A percentile compares a stretch with the other conserved stretches of the same genome.
phyloP scores from a whole-genome alignment of 164 flowering plant genomes.

The Aristolochia californica region DNA sequence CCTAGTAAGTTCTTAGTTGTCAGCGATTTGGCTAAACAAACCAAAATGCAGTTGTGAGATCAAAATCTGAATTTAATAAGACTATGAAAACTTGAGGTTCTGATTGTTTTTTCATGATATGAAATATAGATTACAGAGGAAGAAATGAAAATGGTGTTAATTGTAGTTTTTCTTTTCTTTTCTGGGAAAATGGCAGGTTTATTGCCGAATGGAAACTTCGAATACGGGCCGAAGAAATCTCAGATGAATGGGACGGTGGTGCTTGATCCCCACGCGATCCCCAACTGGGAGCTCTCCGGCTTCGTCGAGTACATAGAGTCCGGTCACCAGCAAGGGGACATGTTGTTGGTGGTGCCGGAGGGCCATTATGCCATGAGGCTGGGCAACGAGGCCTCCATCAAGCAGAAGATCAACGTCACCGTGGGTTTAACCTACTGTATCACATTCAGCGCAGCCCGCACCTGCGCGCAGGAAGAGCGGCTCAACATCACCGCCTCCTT shows the following conservation, averaged over 20 bases:
- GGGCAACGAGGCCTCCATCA: constrained; percentile 69
- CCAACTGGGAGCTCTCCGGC: constrained; percentile 66
- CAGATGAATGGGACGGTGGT: constrained; percentile 62
- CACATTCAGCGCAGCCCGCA: constrained; percentile 65
- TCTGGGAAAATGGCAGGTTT: too few species aligned
- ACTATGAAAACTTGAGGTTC: too few species aligned
- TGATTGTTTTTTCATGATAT: too few species aligned
- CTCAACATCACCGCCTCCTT: constrained; percentile 47
- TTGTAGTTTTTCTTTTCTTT: too few species aligned
- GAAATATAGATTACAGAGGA: too few species aligned
- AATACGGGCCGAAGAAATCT: constrained; percentile 50
- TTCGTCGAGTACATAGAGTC: constrained; percentile 73
- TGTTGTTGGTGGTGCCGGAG: constrained; percentile 73
- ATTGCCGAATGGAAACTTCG: constrained; percentile 75
- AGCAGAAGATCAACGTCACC: constrained; percentile 37
- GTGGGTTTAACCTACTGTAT: constrained; percentile 47
- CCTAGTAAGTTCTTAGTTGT: too few species aligned
- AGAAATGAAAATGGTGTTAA: too few species aligned
- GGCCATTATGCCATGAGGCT: constrained; percentile 71
- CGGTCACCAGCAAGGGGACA: constrained; percentile 79
- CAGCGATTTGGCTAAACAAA: too few species aligned
- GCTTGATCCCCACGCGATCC: constrained; percentile 35
- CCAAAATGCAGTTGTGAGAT: too few species aligned
- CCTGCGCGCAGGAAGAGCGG: constrained; percentile 62
- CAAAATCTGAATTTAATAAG: too few species aligned